Evolutionary conservation across 192 early-diverging fungal genomes (phyloP), one percentile per base, ranked within the genome.

Genomic region (Podila epicladia): DNA sequence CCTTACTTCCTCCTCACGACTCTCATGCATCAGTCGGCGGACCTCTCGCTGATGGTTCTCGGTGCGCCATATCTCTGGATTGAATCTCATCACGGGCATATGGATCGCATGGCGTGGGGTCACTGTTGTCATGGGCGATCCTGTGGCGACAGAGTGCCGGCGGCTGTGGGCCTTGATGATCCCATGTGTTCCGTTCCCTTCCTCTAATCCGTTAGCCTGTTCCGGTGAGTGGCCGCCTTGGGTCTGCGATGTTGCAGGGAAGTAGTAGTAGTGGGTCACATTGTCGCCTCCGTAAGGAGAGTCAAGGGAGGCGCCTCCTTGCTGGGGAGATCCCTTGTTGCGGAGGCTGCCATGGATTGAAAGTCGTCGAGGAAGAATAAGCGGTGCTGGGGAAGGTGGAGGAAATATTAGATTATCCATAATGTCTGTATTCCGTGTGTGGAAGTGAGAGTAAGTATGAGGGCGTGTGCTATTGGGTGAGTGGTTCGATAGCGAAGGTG

Each of bases 11-110:
- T 65, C 68, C 45, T 77, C 68, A 0, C 74, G 68, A 12, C 67
- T 68, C 15, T 70, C 68, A 38, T 60, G 74, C 74, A 77, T 50
- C 20, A 77, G 51, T 17, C 74, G 59, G 37, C 62, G 74, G 32
- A 75, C 61, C 67, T 75, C 74, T 41, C 74, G 67, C 50, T 77
- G 68, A 51, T 77, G 74, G 38, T 55, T 65, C 63, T 77, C 74
- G 37, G 45, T 71, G 9, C 75, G 28, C 64, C 62, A 71, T 48
- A 77, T 67, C 59, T 71, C 75, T 2, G 75, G 75, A 58, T 71
- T 77, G 55, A 71, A 49, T 45, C 71, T 71, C 75, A 77, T 77
- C 1, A 77, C 57, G 5, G 75, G 75, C 75, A 77, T 71, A 62
- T 77, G 75, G 7, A 77, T 37, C 1, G 75, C 75, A 55, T 77